Evolutionary conservation across 345 rosid species (phyloP), one percentile per base, ranked within the genome.

Genomic region (Arabis hirsuta): DNA sequence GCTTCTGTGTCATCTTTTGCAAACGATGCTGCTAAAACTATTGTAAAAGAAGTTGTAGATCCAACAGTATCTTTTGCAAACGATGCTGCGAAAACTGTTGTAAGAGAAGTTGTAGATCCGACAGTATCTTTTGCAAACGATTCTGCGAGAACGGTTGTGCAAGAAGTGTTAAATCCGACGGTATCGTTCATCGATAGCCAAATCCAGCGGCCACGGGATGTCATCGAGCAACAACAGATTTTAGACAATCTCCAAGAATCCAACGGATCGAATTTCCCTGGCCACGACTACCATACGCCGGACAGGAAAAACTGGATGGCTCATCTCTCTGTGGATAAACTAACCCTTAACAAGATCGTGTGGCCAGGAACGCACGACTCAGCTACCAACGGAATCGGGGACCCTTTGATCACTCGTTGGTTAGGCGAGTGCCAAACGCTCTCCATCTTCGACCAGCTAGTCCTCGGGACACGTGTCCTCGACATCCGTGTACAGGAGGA

Each of bases 291-390:
- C 56, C 72, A 26, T 13, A 83, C 87, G 1, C 27, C 73, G 0
- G 91, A 85, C 56, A 59, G 88, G 32, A 88, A 88, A 58, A 88
- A 65, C 12, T 90, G 96, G 96, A 90, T 90, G 91, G 71, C 55
- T 2, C 66, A 61, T 29, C 86, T 90, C 16, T 44, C 64, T 26
- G 83, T 85, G 22, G 82, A 73, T 12, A 88, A 82, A 51, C 66
- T 90, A 56, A 91, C 65, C 4, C 65, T 88, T 9, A 81, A 74
- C 80, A 61, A 84, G 82, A 84, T 90, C 58, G 92, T 92, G 11
- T 92, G 98, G 98, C 98, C 98, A 0, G 98, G 96, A 42, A 88
- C 96, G 0, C 98, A 92, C 44, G 88, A 92, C 61, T 88, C 96
- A 2, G 98, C 98, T 12, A 90, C 98, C 11, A 77, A 92, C 66